Conservation (phyloP, 2,329 filamentous ascomycete genomes). For the Fusarium algeriense region DNA sequence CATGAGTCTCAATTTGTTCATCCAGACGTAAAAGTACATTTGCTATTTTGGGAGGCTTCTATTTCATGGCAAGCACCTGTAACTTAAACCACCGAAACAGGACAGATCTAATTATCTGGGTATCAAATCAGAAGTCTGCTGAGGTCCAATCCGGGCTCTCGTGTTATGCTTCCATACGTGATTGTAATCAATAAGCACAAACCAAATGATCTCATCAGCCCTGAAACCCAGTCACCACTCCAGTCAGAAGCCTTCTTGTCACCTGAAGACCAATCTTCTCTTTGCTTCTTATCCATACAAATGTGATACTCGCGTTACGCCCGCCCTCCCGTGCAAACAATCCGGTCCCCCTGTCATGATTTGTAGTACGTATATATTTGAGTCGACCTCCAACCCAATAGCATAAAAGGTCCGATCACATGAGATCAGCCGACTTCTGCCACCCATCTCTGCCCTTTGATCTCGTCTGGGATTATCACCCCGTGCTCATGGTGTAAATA, state of each 20-base stretch:
- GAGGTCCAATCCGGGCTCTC: background rate
- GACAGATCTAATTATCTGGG: conserved; percentile 21
- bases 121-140: conserved; percentile 5
- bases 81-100: conserved; percentile 17
- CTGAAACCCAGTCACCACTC: background rate
- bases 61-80: conserved; percentile 16
- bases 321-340: conserved; percentile 23
- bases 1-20: conserved; percentile 32
- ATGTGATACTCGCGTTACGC: background rate
- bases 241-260: background rate
- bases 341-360: background rate
- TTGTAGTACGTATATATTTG: background rate
- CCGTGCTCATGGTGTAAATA: conserved; percentile 44
- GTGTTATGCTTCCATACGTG: background rate
- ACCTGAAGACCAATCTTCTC: background rate
- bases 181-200: background rate
- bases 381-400: background rate
- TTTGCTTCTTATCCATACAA: background rate
- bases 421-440: background rate
- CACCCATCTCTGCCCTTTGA: background rate
- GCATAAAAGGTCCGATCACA: conserved; percentile 2
- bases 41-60: conserved; percentile 1
- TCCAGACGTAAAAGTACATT: conserved; percentile 3
- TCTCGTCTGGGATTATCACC: conserved; percentile 20
- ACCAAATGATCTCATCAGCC: background rate